Base-by-base conservation (phyloP, 805 yeast species). In the Monosporozyma yasuniensis region DNA sequence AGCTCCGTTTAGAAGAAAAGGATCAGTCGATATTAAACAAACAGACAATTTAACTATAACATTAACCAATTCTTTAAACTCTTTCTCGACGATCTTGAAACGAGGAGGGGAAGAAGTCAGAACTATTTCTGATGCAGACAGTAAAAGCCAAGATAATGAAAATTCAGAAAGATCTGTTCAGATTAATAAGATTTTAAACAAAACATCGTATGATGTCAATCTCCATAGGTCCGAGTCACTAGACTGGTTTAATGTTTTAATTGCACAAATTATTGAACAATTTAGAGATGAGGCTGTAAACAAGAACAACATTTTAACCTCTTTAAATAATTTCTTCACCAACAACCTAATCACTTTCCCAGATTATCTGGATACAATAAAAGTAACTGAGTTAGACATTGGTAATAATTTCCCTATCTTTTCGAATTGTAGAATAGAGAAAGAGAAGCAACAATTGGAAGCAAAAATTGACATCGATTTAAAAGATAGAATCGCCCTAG, bases 381-480 rank as follows among this genome's bases (percentile, higher is more conserved):
- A 77, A 52, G 79, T 93, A 45, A 85, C 90, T 1, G 97, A 91
- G 60, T 52, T 93, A 23, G 91, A 89, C 59, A 83, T 93, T 50
- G 99, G 99, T 32, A 87, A 88, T 63, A 97, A 90, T 66, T 93
- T 83, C 63, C 99, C 99, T 3, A 87, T 93, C 47, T 87, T 93
- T 63, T 86, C 96, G 50, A 93, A 93, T 61, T 93, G 99, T 67
- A 76, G 95, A 46, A 86, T 93, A 37, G 75, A 74, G 54, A 81
- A 80, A 52, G 75, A 78, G 49, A 61, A 67, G 21, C 60, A 66
- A 19, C 76, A 67, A 42, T 64, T 78, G 72, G 96, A 89, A 62
- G 96, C 96, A 1, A 87, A 85, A 57, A 89, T 90, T 30, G 96
- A 90, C 65, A 95, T 90, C 32, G 96, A 88, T 63, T 72, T 90